A percentile compares a stretch with the other conserved stretches of the same genome.
Evolutionary conservation across 2,329 filamentous ascomycete species (phyloP).

Genomic region (Aaosphaeria pasadenensis): DNA sequence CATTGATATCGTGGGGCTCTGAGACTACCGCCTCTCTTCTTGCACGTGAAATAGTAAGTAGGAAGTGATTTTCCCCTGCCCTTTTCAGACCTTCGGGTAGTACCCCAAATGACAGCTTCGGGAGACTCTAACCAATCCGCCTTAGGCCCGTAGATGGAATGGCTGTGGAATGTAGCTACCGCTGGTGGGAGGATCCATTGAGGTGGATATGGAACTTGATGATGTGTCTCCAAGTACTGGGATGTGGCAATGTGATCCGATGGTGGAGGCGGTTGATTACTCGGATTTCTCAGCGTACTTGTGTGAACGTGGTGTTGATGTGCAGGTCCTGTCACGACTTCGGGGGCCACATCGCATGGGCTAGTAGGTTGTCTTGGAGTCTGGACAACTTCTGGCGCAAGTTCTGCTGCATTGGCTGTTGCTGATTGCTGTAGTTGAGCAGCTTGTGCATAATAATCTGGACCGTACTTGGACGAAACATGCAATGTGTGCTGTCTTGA

Average conservation of each 20-base stretch:
- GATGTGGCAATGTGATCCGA: constrained; percentile 13
- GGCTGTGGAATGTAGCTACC: constrained; percentile 19
- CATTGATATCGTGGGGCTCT: constrained; percentile 24
- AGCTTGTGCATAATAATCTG: not conserved
- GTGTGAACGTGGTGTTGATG: not conserved
- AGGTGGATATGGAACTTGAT: constrained; percentile 28
- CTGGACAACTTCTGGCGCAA: constrained; percentile 10
- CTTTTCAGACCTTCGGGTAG: constrained; percentile 13
- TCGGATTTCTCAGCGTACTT: not conserved
- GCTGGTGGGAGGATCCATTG: constrained; percentile 25
- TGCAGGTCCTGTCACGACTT: constrained; percentile 4
- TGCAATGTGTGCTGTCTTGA: constrained; percentile 6
- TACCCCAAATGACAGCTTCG: constrained; percentile 19
- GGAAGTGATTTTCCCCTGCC: constrained; percentile 10
- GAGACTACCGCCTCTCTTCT: constrained; percentile 18
- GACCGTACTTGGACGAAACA: not conserved
- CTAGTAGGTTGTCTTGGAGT: not conserved
- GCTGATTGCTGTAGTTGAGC: not conserved
- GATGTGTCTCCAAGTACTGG: constrained; percentile 24
- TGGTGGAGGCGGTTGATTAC: constrained; percentile 3
- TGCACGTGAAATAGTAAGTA: constrained; percentile 22
- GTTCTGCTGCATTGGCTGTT: not conserved
- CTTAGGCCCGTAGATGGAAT: constrained; percentile 8
- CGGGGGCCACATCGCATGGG: not conserved
- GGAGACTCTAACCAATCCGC: constrained; percentile 25